Evolutionary conservation across 73 alveolate genomes (phyloP).

Genomic region (Tetrahymena borealis): DNA sequence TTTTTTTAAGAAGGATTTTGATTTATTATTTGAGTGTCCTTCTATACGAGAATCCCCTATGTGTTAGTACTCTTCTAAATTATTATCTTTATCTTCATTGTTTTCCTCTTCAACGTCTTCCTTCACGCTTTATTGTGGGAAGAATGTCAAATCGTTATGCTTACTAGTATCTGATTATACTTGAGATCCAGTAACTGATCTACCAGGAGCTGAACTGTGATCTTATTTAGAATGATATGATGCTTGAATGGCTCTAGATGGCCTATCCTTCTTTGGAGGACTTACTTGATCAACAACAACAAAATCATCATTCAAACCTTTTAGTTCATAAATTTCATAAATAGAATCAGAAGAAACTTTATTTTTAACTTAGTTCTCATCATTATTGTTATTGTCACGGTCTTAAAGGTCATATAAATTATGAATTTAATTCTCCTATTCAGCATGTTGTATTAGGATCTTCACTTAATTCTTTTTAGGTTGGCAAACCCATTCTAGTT

Average conservation of each 20-base stretch:
- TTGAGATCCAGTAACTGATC: not conserved
- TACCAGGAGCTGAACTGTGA: not conserved
- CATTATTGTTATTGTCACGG: not conserved
- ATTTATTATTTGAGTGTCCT: not conserved
- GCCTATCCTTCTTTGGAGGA: not conserved
- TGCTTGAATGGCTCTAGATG: not conserved
- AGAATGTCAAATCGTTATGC: not conserved
- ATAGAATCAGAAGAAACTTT: not conserved
- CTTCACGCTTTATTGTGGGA: not conserved
- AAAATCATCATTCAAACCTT: not conserved
- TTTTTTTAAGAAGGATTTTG: not conserved
- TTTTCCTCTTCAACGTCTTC: not conserved
- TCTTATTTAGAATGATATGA: not conserved
- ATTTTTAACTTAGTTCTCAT: not conserved
- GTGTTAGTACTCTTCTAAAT: not conserved
- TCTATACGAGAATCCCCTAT: not conserved
- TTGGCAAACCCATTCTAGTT: not conserved
- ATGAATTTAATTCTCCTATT: not conserved
- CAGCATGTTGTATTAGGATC: not conserved
- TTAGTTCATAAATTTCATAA: not conserved
- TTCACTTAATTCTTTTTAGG: not conserved
- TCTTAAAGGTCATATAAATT: not conserved
- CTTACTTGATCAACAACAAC: not conserved
- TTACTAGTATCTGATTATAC: not conserved
- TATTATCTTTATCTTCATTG: not conserved